These are phyloP conservation scores for Hygrophorus russula DNA, from an alignment of 768 basidiomycete species.

Conservation along the genomic window DNA sequence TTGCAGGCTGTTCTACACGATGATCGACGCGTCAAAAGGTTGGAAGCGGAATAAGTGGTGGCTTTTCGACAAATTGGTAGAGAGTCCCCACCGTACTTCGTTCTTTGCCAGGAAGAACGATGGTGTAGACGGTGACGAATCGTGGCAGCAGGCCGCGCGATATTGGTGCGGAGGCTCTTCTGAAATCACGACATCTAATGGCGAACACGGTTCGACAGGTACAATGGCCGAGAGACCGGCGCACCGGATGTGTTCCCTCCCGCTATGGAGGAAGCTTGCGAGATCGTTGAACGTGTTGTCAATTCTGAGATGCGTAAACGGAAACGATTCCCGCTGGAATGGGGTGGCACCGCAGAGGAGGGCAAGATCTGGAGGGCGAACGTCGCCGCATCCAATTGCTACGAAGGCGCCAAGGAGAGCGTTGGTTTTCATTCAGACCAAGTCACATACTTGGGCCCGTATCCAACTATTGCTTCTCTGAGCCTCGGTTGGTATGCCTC, in stretches of 20 bases:
- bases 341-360: slow-evolving; percentile 26
- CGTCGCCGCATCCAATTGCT: slow-evolving; percentile 79
- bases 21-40: slow-evolving; percentile 46
- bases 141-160: slow-evolving; percentile 64
- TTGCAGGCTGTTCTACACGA: slow-evolving; percentile 59
- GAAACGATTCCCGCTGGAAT: slow-evolving; percentile 53
- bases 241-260: slow-evolving; percentile 46
- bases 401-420: slow-evolving; percentile 70
- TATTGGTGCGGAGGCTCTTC: slow-evolving; percentile 42
- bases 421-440: slow-evolving; percentile 81
- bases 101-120: slow-evolving; percentile 55
- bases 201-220: slow-evolving; percentile 34
- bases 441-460: slow-evolving; percentile 72
- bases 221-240: slow-evolving; percentile 60
- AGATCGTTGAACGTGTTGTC: slow-evolving; percentile 56
- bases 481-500: slow-evolving; percentile 47
- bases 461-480: slow-evolving; percentile 76
- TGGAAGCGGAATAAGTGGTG: slow-evolving; percentile 80
- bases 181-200: neutral
- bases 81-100: slow-evolving; percentile 75
- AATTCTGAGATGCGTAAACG: slow-evolving; percentile 60
- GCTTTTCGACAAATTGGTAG: slow-evolving; percentile 72
- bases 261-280: slow-evolving; percentile 72
- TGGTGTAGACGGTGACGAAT: slow-evolving; percentile 30
- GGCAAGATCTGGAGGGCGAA: slow-evolving; percentile 57